Evolutionary conservation across 2,329 filamentous ascomycete species (phyloP).

Genomic region (Arthroderma uncinatum): DNA sequence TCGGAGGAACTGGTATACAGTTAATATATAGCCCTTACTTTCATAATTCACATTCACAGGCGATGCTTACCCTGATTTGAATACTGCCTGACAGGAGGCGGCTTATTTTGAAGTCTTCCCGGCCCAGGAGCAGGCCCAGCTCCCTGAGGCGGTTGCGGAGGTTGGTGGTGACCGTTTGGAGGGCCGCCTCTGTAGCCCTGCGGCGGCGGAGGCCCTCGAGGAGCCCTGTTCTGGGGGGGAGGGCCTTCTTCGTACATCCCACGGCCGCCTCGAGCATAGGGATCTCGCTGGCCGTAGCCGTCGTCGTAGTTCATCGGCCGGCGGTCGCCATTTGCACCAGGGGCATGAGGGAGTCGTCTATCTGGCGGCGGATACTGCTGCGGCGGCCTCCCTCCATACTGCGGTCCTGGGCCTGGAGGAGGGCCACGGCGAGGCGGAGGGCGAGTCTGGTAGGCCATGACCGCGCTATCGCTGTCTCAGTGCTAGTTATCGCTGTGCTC

Average conservation of each 20-base stretch:
- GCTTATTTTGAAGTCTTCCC: slow-evolving; percentile 14
- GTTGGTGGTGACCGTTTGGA: slow-evolving; percentile 22
- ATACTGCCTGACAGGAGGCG: slow-evolving; percentile 23
- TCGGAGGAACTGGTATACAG: not conserved
- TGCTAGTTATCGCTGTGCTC: not conserved
- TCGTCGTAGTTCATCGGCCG: not conserved
- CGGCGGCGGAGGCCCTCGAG: slow-evolving; percentile 21
- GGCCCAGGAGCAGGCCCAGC: slow-evolving; percentile 13
- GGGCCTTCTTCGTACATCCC: not conserved
- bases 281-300: not conserved
- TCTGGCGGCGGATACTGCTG: not conserved
- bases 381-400: not conserved
- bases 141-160: slow-evolving; percentile 1
- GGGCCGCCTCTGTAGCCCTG: slow-evolving; percentile 19
- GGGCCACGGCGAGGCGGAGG: slow-evolving; percentile 1
- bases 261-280: not conserved
- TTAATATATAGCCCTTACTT: not conserved
- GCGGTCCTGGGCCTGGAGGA: not conserved
- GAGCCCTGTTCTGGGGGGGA: slow-evolving; percentile 25
- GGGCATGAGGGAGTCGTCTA: not conserved
- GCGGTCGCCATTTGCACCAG: not conserved
- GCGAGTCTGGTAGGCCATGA: slow-evolving; percentile 2
- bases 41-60: not conserved
- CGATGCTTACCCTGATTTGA: slow-evolving; percentile 26
- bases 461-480: not conserved